Percentiles rank a stretch among this genome's conserved stretches.
Evolutionary conservation across 176 grass and related monocot genomes (phyloP).

Genomic region (Aegilops speltoides): DNA sequence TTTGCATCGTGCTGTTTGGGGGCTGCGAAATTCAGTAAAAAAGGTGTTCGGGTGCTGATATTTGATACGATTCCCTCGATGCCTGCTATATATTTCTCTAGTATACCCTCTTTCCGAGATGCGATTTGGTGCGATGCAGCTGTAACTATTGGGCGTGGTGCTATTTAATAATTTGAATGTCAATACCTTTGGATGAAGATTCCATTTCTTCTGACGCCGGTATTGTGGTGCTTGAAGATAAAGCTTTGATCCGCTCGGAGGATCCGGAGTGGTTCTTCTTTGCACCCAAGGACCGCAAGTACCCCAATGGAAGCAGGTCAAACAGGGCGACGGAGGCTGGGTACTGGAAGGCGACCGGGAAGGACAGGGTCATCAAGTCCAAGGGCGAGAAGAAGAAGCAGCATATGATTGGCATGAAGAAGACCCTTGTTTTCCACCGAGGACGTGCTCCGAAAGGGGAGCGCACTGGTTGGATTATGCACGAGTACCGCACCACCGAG

Average conservation of each 20-base stretch:
- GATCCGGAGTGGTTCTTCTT: constrained; percentile 98
- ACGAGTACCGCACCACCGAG: constrained; percentile 91
- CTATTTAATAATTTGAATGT: neutral
- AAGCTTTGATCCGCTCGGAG: constrained; percentile 67
- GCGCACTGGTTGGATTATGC: constrained; percentile 91
- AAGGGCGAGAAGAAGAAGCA: constrained; percentile 61
- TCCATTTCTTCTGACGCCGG: neutral
- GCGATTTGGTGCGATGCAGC: constrained; percentile 33
- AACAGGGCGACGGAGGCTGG: constrained; percentile 84
- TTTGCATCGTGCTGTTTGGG: neutral
- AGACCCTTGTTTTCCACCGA: constrained; percentile 87
- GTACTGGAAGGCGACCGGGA: constrained; percentile 96
- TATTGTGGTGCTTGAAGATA: constrained; percentile 58
- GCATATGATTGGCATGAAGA: constrained; percentile 82
- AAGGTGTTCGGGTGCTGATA: neutral
- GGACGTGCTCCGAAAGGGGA: constrained; percentile 77
- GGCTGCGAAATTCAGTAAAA: neutral
- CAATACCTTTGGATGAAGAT: constrained; percentile 3
- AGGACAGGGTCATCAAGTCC: constrained; percentile 79
- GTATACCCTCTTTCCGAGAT: constrained; percentile 26
- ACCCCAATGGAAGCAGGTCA: constrained; percentile 73
- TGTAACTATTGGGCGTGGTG: neutral
- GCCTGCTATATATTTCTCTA: constrained; percentile 22
- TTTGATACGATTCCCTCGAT: constrained; percentile 43
- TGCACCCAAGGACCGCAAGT: constrained; percentile 91